phyloP scores from a whole-genome alignment of 2,329 filamentous ascomycete species.

The Sarocladium oryzae region DNA sequence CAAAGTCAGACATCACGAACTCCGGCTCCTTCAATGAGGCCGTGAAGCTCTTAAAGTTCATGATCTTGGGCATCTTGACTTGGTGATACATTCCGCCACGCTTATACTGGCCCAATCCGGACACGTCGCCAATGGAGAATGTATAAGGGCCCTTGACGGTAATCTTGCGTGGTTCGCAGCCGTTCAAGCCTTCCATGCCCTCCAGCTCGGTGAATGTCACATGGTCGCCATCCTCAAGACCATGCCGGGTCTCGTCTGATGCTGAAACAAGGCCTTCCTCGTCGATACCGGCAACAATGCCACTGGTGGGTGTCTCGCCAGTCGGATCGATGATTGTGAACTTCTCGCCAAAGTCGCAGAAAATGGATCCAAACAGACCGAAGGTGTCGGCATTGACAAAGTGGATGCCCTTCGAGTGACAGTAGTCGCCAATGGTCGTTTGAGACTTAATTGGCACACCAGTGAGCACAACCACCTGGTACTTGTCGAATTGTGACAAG shows the following conservation, averaged over 20 bases:
- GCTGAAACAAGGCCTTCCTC: slow-evolving; percentile 88
- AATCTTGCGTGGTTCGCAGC: slow-evolving; percentile 77
- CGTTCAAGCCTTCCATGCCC: slow-evolving; percentile 86
- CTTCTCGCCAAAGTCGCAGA: slow-evolving; percentile 94
- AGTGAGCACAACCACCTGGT: slow-evolving; percentile 88
- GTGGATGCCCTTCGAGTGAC: slow-evolving; percentile 89
- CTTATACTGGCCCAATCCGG: slow-evolving; percentile 77
- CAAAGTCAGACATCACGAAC: slow-evolving; percentile 87
- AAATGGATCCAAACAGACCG: slow-evolving; percentile 90
- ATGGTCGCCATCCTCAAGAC: slow-evolving; percentile 91
- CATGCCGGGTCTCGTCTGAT: slow-evolving; percentile 89
- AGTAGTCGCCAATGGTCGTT: slow-evolving; percentile 81
- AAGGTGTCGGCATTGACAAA: slow-evolving; percentile 83
- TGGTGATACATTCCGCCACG: slow-evolving; percentile 87
- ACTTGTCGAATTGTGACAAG: slow-evolving; percentile 77
- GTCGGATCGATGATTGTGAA: slow-evolving; percentile 88
- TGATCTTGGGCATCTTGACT: slow-evolving; percentile 95
- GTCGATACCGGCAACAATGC: slow-evolving; percentile 85
- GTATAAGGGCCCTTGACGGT: slow-evolving; percentile 95
- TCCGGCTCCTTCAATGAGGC: slow-evolving; percentile 80
- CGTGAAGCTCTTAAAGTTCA: slow-evolving; percentile 80
- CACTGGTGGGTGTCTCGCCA: slow-evolving; percentile 78
- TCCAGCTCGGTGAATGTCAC: slow-evolving; percentile 91
- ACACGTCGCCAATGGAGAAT: slow-evolving; percentile 93
- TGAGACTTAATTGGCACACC: slow-evolving; percentile 76